Conservation (phyloP, 1,139 yeast genomes). For the Blastobotrys serpentis region DNA sequence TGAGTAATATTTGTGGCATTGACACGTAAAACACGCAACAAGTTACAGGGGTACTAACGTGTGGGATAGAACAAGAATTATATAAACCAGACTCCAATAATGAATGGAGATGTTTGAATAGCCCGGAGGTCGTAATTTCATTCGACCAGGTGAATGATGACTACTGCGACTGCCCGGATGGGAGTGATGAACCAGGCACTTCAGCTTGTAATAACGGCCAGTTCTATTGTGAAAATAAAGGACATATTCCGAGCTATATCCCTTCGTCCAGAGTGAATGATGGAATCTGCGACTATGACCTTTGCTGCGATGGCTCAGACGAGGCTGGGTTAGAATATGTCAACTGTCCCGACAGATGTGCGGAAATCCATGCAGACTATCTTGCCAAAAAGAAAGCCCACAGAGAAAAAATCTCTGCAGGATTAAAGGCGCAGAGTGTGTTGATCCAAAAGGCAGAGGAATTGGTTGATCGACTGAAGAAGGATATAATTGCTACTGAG, state of each 20-base stretch:
- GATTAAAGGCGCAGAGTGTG: constrained; percentile 39
- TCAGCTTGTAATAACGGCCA: constrained; percentile 64
- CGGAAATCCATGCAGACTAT: constrained; percentile 44
- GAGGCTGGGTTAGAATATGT: constrained; percentile 47
- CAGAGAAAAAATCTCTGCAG: constrained; percentile 37
- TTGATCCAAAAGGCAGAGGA: constrained; percentile 34
- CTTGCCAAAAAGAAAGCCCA: constrained; percentile 36
- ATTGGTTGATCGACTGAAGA: constrained; percentile 29
- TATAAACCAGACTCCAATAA: constrained; percentile 54
- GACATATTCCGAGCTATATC: constrained; percentile 46
- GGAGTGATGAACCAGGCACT: constrained; percentile 96
- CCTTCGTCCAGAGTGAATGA: constrained; percentile 69
- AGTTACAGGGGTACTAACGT: no score
- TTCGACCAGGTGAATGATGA: constrained; percentile 76
- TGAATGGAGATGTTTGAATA: constrained; percentile 66
- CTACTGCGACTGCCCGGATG: constrained; percentile 96
- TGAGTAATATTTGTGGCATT: background rate
- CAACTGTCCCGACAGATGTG: constrained; percentile 46
- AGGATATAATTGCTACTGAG: constrained; percentile 27
- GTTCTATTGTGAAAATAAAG: constrained; percentile 79
- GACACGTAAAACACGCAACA: no score
- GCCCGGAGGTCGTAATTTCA: constrained; percentile 61
- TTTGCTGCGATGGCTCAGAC: constrained; percentile 95
- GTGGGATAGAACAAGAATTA: constrained; percentile 41
- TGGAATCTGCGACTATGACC: constrained; percentile 86